phyloP scores from a whole-genome alignment of 768 basidiomycete species.

The Pleurotus eryngii region DNA sequence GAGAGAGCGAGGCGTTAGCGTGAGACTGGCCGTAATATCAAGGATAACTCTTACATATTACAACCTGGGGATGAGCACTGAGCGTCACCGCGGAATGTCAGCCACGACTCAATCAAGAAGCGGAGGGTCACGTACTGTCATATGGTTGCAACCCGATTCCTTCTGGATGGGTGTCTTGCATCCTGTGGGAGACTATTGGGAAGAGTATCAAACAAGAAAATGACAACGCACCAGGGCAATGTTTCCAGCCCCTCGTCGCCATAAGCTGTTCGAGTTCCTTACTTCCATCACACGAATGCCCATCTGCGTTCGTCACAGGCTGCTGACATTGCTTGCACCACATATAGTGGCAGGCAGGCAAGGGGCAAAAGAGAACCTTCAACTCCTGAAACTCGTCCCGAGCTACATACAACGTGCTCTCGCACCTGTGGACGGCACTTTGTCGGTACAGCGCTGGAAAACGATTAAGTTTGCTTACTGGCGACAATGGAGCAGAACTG shows the following conservation, averaged over 20 bases:
- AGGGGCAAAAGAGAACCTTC: conserved; percentile 38
- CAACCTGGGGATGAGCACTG: conserved; percentile 57
- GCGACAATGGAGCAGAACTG: conserved; percentile 42
- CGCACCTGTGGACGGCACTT: conserved; percentile 29
- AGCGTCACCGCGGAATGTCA: background rate
- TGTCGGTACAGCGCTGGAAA: background rate
- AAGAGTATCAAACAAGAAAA: background rate
- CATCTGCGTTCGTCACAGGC: conserved; percentile 24
- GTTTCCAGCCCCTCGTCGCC: conserved; percentile 45
- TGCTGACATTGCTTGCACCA: conserved; percentile 56
- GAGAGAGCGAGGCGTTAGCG: background rate
- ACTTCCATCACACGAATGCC: conserved; percentile 51
- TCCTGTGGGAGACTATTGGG: conserved; percentile 20
- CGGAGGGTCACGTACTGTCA: conserved; percentile 39
- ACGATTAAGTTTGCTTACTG: conserved; percentile 25
- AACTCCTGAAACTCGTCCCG: conserved; percentile 34
- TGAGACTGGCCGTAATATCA: background rate
- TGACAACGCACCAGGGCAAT: conserved; percentile 37
- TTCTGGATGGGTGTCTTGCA: conserved; percentile 50
- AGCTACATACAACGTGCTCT: conserved; percentile 38
- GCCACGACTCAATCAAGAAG: background rate
- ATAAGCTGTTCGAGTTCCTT: conserved; percentile 44
- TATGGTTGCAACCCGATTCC: conserved; percentile 54
- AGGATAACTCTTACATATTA: conserved; percentile 33
- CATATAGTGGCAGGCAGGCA: conserved; percentile 33